These are phyloP conservation scores for Stachybotrys chartarum DNA, from an alignment of 2,329 filamentous ascomycete genomes.

Conservation along the genomic window DNA sequence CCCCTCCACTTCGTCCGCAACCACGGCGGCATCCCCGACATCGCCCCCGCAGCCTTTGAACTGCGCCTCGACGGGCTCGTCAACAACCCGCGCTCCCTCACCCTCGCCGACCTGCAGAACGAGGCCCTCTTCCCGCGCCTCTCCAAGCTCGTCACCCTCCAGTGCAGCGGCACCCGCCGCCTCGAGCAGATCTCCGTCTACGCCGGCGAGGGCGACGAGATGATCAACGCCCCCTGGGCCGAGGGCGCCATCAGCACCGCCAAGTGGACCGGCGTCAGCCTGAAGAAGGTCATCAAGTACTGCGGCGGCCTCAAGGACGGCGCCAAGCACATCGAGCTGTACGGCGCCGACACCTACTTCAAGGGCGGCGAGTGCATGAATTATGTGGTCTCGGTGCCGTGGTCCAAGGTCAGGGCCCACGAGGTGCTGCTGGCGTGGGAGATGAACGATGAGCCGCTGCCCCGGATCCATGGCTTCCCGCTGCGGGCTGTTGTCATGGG, in stretches of 20 bases:
- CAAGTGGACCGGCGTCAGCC: slow-evolving; percentile 52
- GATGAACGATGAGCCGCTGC: slow-evolving; percentile 61
- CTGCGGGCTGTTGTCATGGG: slow-evolving; percentile 56
- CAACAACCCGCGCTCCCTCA: slow-evolving; percentile 47
- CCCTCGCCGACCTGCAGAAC: slow-evolving; percentile 52
- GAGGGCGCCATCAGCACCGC: slow-evolving; percentile 64
- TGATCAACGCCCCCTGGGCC: slow-evolving; percentile 48
- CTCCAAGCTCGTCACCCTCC: slow-evolving; percentile 53
- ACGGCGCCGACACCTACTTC: slow-evolving; percentile 67
- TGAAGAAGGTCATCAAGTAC: slow-evolving; percentile 64
- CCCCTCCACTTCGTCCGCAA: slow-evolving; percentile 58
- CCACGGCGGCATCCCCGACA: slow-evolving; percentile 63
- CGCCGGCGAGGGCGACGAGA: slow-evolving; percentile 59
- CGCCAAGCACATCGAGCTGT: slow-evolving; percentile 59
- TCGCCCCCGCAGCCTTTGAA: slow-evolving; percentile 47
- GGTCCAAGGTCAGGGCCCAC: slow-evolving; percentile 58
- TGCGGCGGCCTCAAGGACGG: slow-evolving; percentile 53
- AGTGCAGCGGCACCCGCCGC: slow-evolving; percentile 62
- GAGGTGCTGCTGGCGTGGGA: slow-evolving; percentile 64
- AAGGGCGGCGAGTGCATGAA: slow-evolving; percentile 59
- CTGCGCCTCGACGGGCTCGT: slow-evolving; percentile 55
- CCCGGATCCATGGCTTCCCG: slow-evolving; percentile 59
- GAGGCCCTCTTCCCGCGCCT: slow-evolving; percentile 53
- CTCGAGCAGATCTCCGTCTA: slow-evolving; percentile 62
- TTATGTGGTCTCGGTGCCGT: slow-evolving; percentile 61